These are phyloP conservation scores for Cladosporium velox DNA, from an alignment of 2,329 filamentous ascomycete genomes.

Conservation along the genomic window DNA sequence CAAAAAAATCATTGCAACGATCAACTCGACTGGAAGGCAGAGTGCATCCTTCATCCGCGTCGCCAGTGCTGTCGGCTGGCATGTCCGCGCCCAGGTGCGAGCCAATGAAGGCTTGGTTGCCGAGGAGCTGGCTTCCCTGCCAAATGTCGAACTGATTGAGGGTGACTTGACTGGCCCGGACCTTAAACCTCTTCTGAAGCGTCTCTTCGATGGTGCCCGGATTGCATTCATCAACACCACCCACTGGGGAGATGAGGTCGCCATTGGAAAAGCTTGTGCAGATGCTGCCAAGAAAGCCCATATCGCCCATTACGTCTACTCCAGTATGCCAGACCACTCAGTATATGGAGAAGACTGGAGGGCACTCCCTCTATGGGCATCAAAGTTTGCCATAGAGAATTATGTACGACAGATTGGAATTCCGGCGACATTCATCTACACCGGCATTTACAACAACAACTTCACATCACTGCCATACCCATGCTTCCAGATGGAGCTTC, in stretches of 20 bases:
- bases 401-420: constrained; percentile 82
- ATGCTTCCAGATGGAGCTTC: constrained; percentile 91
- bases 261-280: constrained; percentile 83
- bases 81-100: constrained; percentile 87
- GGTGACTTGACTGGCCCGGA: constrained; percentile 58
- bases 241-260: constrained; percentile 91
- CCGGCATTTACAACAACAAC: constrained; percentile 98
- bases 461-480: constrained; percentile 93
- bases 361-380: constrained; percentile 83
- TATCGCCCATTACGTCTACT: constrained; percentile 92
- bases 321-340: constrained; percentile 93
- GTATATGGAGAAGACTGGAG: constrained; percentile 76
- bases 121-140: constrained; percentile 77
- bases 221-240: constrained; percentile 98
- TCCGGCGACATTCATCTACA: constrained; percentile 90
- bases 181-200: constrained; percentile 33
- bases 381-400: constrained; percentile 89
- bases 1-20: constrained; percentile 82
- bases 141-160: constrained; percentile 75
- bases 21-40: constrained; percentile 95
- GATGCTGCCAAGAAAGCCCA: constrained; percentile 83
- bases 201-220: constrained; percentile 73
- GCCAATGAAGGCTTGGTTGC: constrained; percentile 86
- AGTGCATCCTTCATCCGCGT: constrained; percentile 93
- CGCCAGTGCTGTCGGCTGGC: constrained; percentile 89